phyloP scores from a whole-genome alignment of 2,329 filamentous ascomycete genomes.

The Monilinia aucupariae region DNA sequence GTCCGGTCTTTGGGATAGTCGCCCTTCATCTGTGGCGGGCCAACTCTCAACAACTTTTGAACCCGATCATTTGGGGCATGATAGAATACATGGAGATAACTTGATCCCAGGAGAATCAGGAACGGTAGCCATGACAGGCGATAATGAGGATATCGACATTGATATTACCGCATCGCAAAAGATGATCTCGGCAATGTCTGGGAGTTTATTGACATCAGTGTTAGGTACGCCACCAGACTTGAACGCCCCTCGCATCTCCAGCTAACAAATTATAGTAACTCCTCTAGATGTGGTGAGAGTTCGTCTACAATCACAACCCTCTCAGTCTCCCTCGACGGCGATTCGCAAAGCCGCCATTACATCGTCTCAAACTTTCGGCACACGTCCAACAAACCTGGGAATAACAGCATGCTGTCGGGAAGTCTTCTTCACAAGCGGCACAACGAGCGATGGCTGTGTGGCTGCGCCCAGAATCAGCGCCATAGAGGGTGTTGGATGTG shows the following conservation, averaged over 20 bases:
- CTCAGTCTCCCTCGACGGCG: constrained; percentile 46
- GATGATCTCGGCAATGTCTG: constrained; percentile 90
- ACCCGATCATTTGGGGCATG: constrained; percentile 25
- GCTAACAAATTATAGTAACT: constrained; percentile 56
- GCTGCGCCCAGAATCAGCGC: constrained; percentile 32
- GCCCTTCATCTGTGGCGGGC: constrained; percentile 19
- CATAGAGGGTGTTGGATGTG: constrained; percentile 52
- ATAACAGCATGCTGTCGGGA: constrained; percentile 94
- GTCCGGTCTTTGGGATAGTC: constrained; percentile 27
- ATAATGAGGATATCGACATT: constrained; percentile 40
- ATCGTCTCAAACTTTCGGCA: constrained; percentile 51
- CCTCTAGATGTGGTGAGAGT: constrained; percentile 96
- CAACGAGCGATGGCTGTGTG: constrained; percentile 52
- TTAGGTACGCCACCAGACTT: constrained; percentile 55
- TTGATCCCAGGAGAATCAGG: constrained; percentile 27
- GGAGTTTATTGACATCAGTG: constrained; percentile 83
- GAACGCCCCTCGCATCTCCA: constrained; percentile 4
- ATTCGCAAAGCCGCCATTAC: constrained; percentile 50
- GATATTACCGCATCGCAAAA: constrained; percentile 81
- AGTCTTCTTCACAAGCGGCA: constrained; percentile 92
- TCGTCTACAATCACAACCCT: constrained; percentile 79
- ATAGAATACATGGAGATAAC: constrained; percentile 31
- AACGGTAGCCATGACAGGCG: constrained; percentile 31
- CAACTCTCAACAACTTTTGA: constrained; percentile 26
- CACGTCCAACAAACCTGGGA: constrained; percentile 75